These are phyloP conservation scores for Phytophthora citrophthora DNA, from an alignment of 352 stramenopile genomes.

Conservation along the genomic window DNA sequence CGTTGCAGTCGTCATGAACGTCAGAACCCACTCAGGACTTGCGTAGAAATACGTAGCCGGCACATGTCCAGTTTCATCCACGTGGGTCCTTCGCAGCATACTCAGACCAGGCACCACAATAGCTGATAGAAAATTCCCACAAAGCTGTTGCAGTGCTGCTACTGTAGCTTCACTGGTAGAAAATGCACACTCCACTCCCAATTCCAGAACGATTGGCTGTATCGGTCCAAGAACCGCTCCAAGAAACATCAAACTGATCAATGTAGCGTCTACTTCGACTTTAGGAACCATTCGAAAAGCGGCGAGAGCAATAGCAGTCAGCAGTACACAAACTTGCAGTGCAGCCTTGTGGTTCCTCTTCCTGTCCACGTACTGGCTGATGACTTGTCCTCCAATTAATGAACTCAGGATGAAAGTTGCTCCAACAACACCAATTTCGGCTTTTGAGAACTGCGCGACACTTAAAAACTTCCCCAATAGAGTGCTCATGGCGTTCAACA, in stretches of 20 bases:
- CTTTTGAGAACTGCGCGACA: constrained; percentile 57
- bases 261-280: constrained; percentile 29
- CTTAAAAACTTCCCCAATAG: constrained; percentile 70
- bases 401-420: constrained; percentile 76
- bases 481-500: constrained; percentile 72
- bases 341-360: constrained; percentile 57
- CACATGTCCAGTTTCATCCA: constrained; percentile 39
- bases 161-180: constrained; percentile 77
- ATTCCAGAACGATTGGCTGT: constrained; percentile 67
- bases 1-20: constrained; percentile 46
- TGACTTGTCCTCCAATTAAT: constrained; percentile 62
- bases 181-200: constrained; percentile 73
- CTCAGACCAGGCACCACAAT: constrained; percentile 58
- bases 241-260: constrained; percentile 51
- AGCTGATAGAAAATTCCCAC: constrained; percentile 71
- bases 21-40: constrained; percentile 61
- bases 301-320: constrained; percentile 40
- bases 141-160: constrained; percentile 73
- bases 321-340: constrained; percentile 52
- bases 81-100: constrained; percentile 43
- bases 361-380: constrained; percentile 65
- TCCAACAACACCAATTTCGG: constrained; percentile 66
- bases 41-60: constrained; percentile 50
- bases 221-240: constrained; percentile 63
- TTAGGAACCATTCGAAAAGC: constrained; percentile 53